Base-by-base conservation (phyloP, 2,329 filamentous ascomycete genomes). In the Trichoderma oligosporum region DNA sequence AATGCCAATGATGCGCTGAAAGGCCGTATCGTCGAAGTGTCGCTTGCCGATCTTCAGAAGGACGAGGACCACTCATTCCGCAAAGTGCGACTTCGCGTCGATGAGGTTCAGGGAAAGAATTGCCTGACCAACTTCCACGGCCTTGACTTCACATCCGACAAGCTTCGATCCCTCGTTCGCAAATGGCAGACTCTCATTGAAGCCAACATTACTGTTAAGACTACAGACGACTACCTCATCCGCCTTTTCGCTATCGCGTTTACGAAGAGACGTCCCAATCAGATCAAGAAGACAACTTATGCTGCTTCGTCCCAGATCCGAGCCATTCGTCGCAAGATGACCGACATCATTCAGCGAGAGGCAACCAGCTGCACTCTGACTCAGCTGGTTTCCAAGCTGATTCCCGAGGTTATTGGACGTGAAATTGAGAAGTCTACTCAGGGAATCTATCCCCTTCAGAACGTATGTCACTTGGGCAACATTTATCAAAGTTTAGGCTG, bases 281-380 rank as follows among this genome's bases (percentile, higher is more conserved):
- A 99, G 85, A 93, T 99, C 84, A 96, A 96, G 89, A 99, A 97
- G 89, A 99, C 94, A 72, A 99, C 94, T 76, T 99, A 99, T 76
- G 94, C 94, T 69, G 88, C 88, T 66, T 91, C 91, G 65, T 97
- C 94, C 65, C 94, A 99, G 82, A 97, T 97, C 78, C 89, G 93
- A 68, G 87, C 89, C 69, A 99, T 99, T 78, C 89, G 94, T 79
- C 94, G 92, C 85, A 97, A 99, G 91, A 99, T 99, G 94, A 89
- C 85, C 65, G 94, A 99, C 81, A 97, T 99, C 80, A 97, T 99
- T 79, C 85, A 89, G 79, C 89, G 92, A 71, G 94, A 99, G 84
- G 94, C 94, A 63, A 84, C 89, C 69, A 90, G 84, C 82, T 96
- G 91, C 86, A 96, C 91, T 65, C 86, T 99, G 67, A 87, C 89